Base-by-base conservation (phyloP, 1,284 basidiomycete genomes). In the Ceraceosorus guamensis region DNA sequence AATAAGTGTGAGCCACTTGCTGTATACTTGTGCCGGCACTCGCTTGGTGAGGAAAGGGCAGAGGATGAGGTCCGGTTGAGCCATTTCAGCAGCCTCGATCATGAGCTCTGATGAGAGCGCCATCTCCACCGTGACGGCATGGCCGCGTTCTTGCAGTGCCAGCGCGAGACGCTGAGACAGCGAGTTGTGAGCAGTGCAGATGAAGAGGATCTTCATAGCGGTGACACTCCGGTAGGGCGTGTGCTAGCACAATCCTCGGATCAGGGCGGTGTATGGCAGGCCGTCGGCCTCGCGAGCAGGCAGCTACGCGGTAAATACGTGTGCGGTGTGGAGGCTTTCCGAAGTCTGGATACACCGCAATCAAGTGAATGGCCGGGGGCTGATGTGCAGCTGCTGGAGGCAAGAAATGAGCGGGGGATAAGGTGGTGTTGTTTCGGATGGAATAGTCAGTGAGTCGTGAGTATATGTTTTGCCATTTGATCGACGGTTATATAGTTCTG, bases 41-140 rank as follows among this genome's bases (percentile, higher is more conserved):
- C 75, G 77, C 53, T 77, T 78, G 4, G 78, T 79, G 59, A 80
- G 66, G 63, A 79, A 80, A 0, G 79, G 78, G 59, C 79, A 79
- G 39, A 80, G 56, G 50, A 80, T 69, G 10, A 80, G 58, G 60
- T 79, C 76, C 13, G 79, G 78, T 30, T 75, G 56, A 11, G 67
- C 59, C 30, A 73, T 60, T 46, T 78, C 67, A 31, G 71, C 75
- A 1, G 78, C 79, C 5, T 66, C 56, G n/a, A 77, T 62, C 78
- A 80, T 79, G 18, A 62, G 65, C 24, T 76, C 71, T n/a, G 78
- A 71, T 11, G 66, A 70, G 4, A 76, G 66, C 1, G 79, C 79
- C 48, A 79, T 70, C 56, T 79, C 78, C 48, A 78, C 73, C 10
- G 78, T 76, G 14, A 77, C 69, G 16, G 68, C 60, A 55, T 79